Conservation (phyloP, 495 filamentous ascomycete species). For the Lasiosphaeria miniovina region DNA sequence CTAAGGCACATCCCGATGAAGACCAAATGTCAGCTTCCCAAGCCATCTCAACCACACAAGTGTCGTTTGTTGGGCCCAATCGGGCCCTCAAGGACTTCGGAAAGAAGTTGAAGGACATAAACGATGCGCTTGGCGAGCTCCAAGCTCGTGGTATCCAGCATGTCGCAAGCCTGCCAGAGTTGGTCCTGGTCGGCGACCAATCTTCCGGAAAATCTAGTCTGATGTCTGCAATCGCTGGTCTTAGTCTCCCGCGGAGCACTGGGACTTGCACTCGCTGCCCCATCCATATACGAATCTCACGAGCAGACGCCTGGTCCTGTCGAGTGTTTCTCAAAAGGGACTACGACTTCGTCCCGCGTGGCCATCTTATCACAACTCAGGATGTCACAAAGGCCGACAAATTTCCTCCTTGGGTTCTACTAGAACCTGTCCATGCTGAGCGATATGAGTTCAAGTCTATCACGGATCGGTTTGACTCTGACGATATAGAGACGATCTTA, state of each 20-base stretch:
- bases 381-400: conserved; percentile 40
- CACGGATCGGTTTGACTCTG: conserved; percentile 34
- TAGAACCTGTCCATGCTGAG: conserved; percentile 18
- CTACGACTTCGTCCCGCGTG: conserved; percentile 45
- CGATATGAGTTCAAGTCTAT: conserved; percentile 44
- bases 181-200: conserved; percentile 80
- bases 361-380: conserved; percentile 27
- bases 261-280: conserved; percentile 77
- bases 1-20: background rate
- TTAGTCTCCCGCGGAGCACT: conserved; percentile 65
- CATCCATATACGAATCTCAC: conserved; percentile 68
- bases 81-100: conserved; percentile 40
- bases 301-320: conserved; percentile 60
- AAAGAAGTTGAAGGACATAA: conserved; percentile 42
- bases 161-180: conserved; percentile 64
- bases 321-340: conserved; percentile 57
- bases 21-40: background rate
- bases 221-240: conserved; percentile 76
- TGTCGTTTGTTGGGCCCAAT: conserved; percentile 34
- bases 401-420: conserved; percentile 45
- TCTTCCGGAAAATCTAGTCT: conserved; percentile 76
- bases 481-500: conserved; percentile 57
- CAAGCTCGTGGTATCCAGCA: conserved; percentile 48
- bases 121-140: conserved; percentile 46
- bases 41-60: conserved; percentile 3